A percentile compares a stretch with the other conserved stretches of the same genome.
phyloP scores from a whole-genome alignment of 2,329 filamentous ascomycete genomes.

The Sclerotinia borealis region DNA sequence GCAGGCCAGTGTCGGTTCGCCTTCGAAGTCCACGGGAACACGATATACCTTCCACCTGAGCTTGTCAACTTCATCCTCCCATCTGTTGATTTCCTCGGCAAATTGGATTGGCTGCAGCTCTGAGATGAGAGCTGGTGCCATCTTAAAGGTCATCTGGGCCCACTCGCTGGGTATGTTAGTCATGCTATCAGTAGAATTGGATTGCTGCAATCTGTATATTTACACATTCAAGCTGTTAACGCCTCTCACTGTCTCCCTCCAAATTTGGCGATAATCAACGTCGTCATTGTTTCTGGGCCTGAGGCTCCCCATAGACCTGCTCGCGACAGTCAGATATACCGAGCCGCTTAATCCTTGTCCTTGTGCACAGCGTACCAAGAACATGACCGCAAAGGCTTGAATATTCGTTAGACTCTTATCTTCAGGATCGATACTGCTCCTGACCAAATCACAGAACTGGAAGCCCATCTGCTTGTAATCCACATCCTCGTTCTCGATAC shows the following conservation, averaged over 20 bases:
- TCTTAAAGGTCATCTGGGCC: slow-evolving; percentile 31
- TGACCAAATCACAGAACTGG: slow-evolving; percentile 28
- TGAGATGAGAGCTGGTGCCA: slow-evolving; percentile 16
- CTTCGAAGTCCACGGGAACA: slow-evolving; percentile 14
- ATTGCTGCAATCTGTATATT: slow-evolving; percentile 14
- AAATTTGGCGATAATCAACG: slow-evolving; percentile 22
- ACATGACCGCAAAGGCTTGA: slow-evolving; percentile 32
- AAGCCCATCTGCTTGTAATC: slow-evolving; percentile 26
- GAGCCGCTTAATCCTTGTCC: slow-evolving; percentile 26
- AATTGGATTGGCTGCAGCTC: not conserved
- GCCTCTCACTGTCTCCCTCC: slow-evolving; percentile 30
- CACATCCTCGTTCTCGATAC: slow-evolving; percentile 18
- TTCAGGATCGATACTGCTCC: slow-evolving; percentile 19
- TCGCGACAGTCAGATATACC: slow-evolving; percentile 29
- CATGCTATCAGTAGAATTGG: not conserved
- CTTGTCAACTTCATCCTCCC: slow-evolving; percentile 17
- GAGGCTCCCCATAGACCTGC: slow-evolving; percentile 20
- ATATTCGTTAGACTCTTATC: slow-evolving; percentile 27
- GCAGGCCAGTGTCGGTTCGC: slow-evolving; percentile 21
- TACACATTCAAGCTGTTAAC: slow-evolving; percentile 33
- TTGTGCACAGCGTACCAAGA: slow-evolving; percentile 28
- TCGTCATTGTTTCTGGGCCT: slow-evolving; percentile 17
- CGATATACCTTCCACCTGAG: slow-evolving; percentile 27
- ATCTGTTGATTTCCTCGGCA: slow-evolving; percentile 14
- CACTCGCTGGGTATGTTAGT: slow-evolving; percentile 32